Conservation (phyloP, 495 filamentous ascomycete species). For the Penicillium paxilli region DNA sequence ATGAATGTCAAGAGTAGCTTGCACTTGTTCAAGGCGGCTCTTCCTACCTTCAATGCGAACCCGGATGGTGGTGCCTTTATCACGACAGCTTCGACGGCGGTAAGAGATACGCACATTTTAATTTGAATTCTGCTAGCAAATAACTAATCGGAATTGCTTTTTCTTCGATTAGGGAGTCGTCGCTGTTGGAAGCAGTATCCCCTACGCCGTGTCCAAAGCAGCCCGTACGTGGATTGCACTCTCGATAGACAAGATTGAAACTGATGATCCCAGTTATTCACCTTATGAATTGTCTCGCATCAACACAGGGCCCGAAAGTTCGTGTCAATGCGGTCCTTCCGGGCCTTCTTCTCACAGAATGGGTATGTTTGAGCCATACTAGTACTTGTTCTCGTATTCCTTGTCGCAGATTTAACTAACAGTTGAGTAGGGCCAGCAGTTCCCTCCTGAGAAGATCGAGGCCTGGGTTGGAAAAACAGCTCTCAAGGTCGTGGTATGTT, state of each 20-base stretch:
- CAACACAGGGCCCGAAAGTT: conserved; percentile 63
- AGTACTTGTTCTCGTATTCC: no score
- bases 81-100: conserved; percentile 65
- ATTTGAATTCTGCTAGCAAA: no score
- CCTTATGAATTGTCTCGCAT: conserved; percentile 71
- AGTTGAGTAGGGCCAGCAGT: conserved; percentile 42
- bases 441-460: conserved; percentile 42
- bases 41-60: conserved; percentile 67
- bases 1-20: conserved; percentile 69
- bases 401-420: not conserved
- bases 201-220: conserved; percentile 68
- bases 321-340: conserved; percentile 69
- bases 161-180: conserved; percentile 51
- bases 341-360: conserved; percentile 70
- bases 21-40: conserved; percentile 60
- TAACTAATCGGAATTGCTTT: no score
- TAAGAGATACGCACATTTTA: conserved; percentile 23
- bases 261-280: conserved; percentile 52
- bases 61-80: conserved; percentile 68
- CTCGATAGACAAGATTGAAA: not conserved
- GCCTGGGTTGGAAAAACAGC: conserved; percentile 33
- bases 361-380: conserved; percentile 50
- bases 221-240: conserved; percentile 38
- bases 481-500: conserved; percentile 46
- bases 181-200: conserved; percentile 57